Evolutionary conservation across 805 yeast species (phyloP).

Genomic region (Spathaspora boniae): DNA sequence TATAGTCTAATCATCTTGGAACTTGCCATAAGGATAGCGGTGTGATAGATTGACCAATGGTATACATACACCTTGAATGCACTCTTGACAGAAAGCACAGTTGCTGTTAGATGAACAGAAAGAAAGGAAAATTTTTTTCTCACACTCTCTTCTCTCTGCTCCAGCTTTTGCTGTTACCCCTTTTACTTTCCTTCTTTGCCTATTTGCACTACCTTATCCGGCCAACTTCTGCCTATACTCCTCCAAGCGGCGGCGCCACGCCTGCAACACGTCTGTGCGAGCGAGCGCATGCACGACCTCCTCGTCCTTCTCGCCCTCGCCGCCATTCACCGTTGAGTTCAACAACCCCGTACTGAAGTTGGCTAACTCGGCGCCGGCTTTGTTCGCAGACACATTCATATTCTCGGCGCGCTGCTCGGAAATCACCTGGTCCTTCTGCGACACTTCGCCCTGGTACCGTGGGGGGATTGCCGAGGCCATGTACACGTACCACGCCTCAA

Average conservation of each 20-base stretch:
- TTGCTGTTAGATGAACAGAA: too few species aligned
- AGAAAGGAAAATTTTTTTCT: too few species aligned
- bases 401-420: constrained; percentile 27
- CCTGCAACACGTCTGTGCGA: constrained; percentile 5
- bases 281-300: constrained; percentile 2
- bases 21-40: background rate
- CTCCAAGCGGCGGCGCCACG: constrained; percentile 1
- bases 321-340: constrained; percentile 4
- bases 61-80: too few species aligned
- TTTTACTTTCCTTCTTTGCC: too few species aligned
- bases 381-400: constrained; percentile 1
- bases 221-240: too few species aligned
- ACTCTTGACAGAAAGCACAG: background rate
- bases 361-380: constrained; percentile 6
- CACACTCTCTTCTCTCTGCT: too few species aligned
- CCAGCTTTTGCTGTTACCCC: too few species aligned
- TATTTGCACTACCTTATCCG: too few species aligned
- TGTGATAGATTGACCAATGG: too few species aligned
- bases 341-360: constrained; percentile 6
- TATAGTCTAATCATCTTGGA: constrained; percentile 23
- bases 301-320: constrained; percentile 5
- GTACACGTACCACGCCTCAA: constrained; percentile 9
- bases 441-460: constrained; percentile 21
- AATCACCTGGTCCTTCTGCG: constrained; percentile 35
- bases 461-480: constrained; percentile 23